These are phyloP conservation scores for Penicillium decumbens DNA, from an alignment of 2,329 filamentous ascomycete species.

Conservation along the genomic window DNA sequence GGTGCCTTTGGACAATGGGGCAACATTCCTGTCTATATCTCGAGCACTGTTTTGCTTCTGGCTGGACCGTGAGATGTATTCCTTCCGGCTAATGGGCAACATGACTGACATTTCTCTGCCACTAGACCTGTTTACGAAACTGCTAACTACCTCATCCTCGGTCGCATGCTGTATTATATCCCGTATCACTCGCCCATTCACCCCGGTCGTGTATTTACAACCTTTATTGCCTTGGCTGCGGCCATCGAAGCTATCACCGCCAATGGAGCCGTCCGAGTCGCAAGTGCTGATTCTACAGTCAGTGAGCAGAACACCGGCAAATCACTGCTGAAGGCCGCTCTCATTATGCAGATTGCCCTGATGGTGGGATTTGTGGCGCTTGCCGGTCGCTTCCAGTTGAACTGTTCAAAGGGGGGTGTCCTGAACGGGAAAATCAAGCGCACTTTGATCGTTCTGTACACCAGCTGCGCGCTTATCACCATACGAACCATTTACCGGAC, in stretches of 20 bases:
- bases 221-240: conserved; percentile 51
- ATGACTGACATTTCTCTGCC: not conserved
- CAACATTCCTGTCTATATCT: conserved; percentile 36
- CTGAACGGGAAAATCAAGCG: conserved; percentile 43
- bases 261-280: conserved; percentile 48
- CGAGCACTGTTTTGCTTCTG: conserved; percentile 38
- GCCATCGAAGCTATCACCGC: conserved; percentile 48
- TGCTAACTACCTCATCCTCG: conserved; percentile 51
- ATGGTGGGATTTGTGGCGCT: conserved; percentile 49
- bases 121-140: conserved; percentile 40
- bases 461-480: conserved; percentile 43
- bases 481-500: conserved; percentile 48
- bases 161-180: conserved; percentile 47
- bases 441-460: conserved; percentile 45
- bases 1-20: conserved; percentile 36
- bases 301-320: conserved; percentile 41
- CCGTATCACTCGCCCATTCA: conserved; percentile 50
- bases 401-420: conserved; percentile 38
- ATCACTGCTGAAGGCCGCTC: conserved; percentile 46
- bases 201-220: conserved; percentile 56
- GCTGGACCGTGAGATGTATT: conserved; percentile 35
- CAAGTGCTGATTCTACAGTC: conserved; percentile 37
- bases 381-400: conserved; percentile 45
- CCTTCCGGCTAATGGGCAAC: not conserved
- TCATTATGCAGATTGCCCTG: conserved; percentile 50